These are phyloP conservation scores for Ogataea angusta DNA, from an alignment of 805 yeast genomes.

Conservation along the genomic window DNA sequence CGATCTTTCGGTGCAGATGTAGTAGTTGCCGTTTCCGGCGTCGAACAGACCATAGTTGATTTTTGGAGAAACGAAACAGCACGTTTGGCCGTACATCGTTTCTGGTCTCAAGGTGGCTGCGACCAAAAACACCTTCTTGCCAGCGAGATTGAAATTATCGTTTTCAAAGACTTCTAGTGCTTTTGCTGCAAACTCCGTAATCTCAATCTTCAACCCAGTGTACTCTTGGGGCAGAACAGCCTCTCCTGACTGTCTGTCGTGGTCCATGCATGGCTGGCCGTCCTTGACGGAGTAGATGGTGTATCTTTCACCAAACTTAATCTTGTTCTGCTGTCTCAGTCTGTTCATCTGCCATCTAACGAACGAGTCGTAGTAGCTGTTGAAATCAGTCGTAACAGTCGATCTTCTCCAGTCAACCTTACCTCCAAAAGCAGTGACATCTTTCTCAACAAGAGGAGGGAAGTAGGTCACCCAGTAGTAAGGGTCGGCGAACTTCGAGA, in stretches of 20 bases:
- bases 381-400: conserved; percentile 89
- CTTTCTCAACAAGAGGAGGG: conserved; percentile 84
- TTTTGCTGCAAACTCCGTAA: conserved; percentile 53
- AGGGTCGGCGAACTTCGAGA: conserved; percentile 88
- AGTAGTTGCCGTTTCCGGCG: conserved; percentile 72
- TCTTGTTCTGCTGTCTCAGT: conserved; percentile 80
- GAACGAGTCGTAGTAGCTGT: conserved; percentile 92
- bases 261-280: conserved; percentile 99
- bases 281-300: conserved; percentile 97
- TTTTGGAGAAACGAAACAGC: conserved; percentile 96
- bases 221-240: conserved; percentile 97
- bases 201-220: conserved; percentile 83
- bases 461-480: conserved; percentile 84
- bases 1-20: conserved; percentile 89
- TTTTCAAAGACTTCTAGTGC: conserved; percentile 54
- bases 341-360: conserved; percentile 95
- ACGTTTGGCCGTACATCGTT: conserved; percentile 98
- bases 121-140: conserved; percentile 73
- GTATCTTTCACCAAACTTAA: conserved; percentile 97
- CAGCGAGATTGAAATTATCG: conserved; percentile 42
- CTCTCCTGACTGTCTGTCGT: conserved; percentile 95
- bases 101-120: conserved; percentile 99
- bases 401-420: conserved; percentile 99
- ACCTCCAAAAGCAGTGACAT: conserved; percentile 81
- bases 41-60: conserved; percentile 88